phyloP scores from a whole-genome alignment of 169 alveolate species.

The Cyclospora cayetanensis region DNA sequence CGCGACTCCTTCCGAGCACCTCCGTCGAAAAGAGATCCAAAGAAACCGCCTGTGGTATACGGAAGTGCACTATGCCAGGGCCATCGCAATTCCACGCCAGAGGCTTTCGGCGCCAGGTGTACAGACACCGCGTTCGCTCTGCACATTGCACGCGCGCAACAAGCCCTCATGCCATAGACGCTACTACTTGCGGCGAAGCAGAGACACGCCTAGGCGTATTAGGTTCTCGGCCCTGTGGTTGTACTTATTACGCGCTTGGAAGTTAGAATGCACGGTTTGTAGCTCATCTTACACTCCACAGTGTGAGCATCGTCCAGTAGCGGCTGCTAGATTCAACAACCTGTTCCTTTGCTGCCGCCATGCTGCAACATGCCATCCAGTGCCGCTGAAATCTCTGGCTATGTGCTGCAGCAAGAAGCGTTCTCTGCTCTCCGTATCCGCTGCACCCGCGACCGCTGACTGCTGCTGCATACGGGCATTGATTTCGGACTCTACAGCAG shows the following conservation, averaged over 20 bases:
- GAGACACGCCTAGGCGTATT: too few relatives aligned
- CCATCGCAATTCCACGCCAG: conserved; percentile 28
- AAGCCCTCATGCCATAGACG: too few relatives aligned
- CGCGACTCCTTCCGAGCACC: too few relatives aligned
- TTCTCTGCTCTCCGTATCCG: neutral
- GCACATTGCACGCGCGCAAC: too few relatives aligned
- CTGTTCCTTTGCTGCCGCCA: conserved; percentile 45
- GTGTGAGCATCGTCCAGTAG: neutral
- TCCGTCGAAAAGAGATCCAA: neutral
- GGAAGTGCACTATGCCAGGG: conserved; percentile 18
- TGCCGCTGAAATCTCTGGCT: conserved; percentile 22
- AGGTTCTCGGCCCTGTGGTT: too few relatives aligned
- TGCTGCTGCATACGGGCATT: conserved; percentile 21
- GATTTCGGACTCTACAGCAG: conserved; percentile 21
- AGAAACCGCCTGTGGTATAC: neutral
- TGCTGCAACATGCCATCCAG: conserved; percentile 50
- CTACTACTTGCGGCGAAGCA: too few relatives aligned
- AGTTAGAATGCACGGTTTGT: too few relatives aligned
- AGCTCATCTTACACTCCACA: too few relatives aligned
- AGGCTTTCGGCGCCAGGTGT: conserved; percentile 40
- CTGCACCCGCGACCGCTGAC: conserved; percentile 4
- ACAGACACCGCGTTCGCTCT: conserved; percentile 41
- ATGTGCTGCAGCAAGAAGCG: neutral
- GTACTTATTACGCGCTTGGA: too few relatives aligned
- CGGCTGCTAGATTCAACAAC: conserved; percentile 9